Conservation (phyloP, 805 yeast genomes). For the Wickerhamiella kazuoi region DNA sequence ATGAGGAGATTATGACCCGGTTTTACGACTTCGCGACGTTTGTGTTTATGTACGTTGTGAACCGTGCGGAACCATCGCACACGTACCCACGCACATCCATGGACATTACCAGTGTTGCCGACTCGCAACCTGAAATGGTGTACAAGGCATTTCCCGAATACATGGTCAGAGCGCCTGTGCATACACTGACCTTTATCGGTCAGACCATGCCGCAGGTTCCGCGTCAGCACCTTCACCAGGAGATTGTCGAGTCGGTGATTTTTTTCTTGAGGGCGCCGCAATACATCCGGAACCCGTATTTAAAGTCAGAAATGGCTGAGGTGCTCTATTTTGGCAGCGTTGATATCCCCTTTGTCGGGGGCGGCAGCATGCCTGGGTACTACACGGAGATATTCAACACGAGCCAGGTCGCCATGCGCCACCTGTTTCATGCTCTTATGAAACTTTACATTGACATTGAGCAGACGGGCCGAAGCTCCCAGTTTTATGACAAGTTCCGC, state of each 20-base stretch:
- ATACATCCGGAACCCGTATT: conserved; percentile 75
- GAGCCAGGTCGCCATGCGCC: conserved; percentile 41
- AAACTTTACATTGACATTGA: conserved; percentile 90
- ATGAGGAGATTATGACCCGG: conserved; percentile 41
- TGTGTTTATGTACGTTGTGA: conserved; percentile 49
- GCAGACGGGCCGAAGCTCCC: conserved; percentile 86
- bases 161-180: conserved; percentile 63
- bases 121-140: conserved; percentile 30
- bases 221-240: conserved; percentile 19
- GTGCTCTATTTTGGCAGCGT: conserved; percentile 50
- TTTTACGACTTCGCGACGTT: conserved; percentile 67
- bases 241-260: conserved; percentile 49
- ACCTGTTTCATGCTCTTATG: conserved; percentile 64
- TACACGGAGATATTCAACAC: conserved; percentile 48
- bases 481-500: conserved; percentile 91
- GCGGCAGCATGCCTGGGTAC: conserved; percentile 34
- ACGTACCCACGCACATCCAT: conserved; percentile 37
- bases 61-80: conserved; percentile 58
- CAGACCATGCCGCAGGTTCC: conserved; percentile 40
- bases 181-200: conserved; percentile 39
- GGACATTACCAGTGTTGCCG: conserved; percentile 33
- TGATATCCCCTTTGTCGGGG: conserved; percentile 30
- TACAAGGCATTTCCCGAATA: conserved; percentile 78
- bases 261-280: conserved; percentile 49
- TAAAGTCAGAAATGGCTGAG: conserved; percentile 72